phyloP scores from a whole-genome alignment of 768 basidiomycete species.

The Termitomyces sp. region DNA sequence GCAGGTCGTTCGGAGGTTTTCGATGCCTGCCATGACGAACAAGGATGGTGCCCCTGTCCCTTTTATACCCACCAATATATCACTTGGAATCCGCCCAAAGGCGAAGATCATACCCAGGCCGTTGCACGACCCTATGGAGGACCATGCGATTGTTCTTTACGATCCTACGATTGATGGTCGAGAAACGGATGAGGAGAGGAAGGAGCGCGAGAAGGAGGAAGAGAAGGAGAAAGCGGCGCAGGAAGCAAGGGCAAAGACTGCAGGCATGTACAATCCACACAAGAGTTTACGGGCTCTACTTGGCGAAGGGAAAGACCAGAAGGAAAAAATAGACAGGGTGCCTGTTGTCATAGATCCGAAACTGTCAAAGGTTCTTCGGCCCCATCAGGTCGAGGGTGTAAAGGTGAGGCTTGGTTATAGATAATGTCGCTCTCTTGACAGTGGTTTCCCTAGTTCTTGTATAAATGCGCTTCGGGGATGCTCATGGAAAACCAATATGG shows the following conservation, averaged over 20 bases:
- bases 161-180: constrained; percentile 94
- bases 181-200: constrained; percentile 84
- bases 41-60: constrained; percentile 61
- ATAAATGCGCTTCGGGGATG: constrained; percentile 92
- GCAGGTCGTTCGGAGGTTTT: constrained; percentile 59
- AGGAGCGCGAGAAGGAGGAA: constrained; percentile 69
- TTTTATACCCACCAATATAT: constrained; percentile 55
- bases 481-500: constrained; percentile 86
- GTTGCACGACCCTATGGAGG: constrained; percentile 95
- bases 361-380: constrained; percentile 81
- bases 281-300: constrained; percentile 80
- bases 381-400: constrained; percentile 98
- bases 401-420: constrained; percentile 47
- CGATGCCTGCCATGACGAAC: constrained; percentile 75
- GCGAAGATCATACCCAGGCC: constrained; percentile 83
- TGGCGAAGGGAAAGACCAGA: constrained; percentile 67
- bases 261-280: constrained; percentile 82
- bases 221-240: constrained; percentile 55
- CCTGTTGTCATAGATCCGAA: constrained; percentile 95
- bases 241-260: constrained; percentile 65
- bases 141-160: constrained; percentile 95
- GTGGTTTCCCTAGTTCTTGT: constrained; percentile 70
- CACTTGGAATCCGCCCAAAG: constrained; percentile 82
- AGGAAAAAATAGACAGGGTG: constrained; percentile 67
- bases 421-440: no score